Evolutionary conservation across 208 protist species (phyloP), one percentile per base, ranked within the genome.

Genomic region (Endotrypanum monterogeii): DNA sequence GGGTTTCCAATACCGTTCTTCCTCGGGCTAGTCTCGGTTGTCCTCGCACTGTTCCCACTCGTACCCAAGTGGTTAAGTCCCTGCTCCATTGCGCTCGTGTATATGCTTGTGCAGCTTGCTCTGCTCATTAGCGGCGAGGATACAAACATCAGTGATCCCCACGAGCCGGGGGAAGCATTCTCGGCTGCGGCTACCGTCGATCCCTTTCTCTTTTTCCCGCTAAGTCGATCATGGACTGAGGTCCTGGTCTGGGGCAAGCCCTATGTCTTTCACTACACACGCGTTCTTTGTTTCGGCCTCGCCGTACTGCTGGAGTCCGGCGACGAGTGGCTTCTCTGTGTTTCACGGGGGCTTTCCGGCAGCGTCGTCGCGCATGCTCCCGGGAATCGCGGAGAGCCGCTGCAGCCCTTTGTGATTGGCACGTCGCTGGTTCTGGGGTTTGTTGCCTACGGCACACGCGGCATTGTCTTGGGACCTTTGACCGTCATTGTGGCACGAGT

Each of bases 401-500:
- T 91, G 62, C 85, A 81, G 35, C 83, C 84, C 16, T 85, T 88
- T 80, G 84, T 93, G 52, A 73, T 93, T 30, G 80, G 82, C 41
- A 91, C 86, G 2, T 51, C 85, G 32, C 32, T 93, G 41, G 83
- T 93, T 30, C 81, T 95, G 25, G 90, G 90, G 20, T 90, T 91
- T 70, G 82, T 92, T 6, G 73, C 63, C 6, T 91, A 89, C 66
- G 90, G 90, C 8, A 63, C 82, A n/a, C 32, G 78, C 37, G 90
- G 90, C 1, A 89, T 95, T 56, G 68, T 93, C 16, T 63, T 93
- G 18, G 90, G 90, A 0, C 90, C 90, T 1, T 74, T 95, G 68
- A 95, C 83, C 16, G 74, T 90, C 35, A 90, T 95, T 68, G 69
- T 91, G 6, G 90, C 90, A 39, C 89, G 85, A 62, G 88, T 90